Base-by-base conservation (phyloP, 345 rosid genomes). In the Heritiera fomes region DNA sequence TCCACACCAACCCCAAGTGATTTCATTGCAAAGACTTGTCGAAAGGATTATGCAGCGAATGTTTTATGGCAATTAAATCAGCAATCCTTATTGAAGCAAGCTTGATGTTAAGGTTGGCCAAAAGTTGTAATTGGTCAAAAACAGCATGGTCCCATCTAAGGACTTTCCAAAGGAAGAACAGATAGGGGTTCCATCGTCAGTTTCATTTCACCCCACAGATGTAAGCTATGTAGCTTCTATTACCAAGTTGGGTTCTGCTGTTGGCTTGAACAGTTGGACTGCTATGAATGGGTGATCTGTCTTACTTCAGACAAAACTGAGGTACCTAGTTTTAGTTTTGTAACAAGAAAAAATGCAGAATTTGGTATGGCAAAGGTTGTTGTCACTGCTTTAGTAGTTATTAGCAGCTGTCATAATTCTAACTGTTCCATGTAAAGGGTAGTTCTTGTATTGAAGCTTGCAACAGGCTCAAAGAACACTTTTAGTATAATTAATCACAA, bases 301-400 rank as follows among this genome's bases (percentile, higher is more conserved):
- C 41, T 70, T 28, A 1, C 40, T 70, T 70, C 73, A 23, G 58
- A 70, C 73, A 23, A 23, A 47, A 23, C n/a, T 30, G 14, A 70
- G 11, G 34, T 28, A 23, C 56, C 73, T 70, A 70, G 38, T 47
- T 47, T 47, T 12, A 58, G 73, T 70, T 47, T 69, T 69, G 56
- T 23, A 12, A 46, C 6, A 23, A 47, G 9, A 46, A 47, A 47
- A 46, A 14, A 17, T 47, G 58, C 38, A 70, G 11, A 70, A 28
- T 7, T 70, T 28, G 58, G 40, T 12, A 6, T 28, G 50, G 28
- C 23, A 17, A 69, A 70, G 73, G n/a, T 69, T 12, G 40, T 23
- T 69, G 14, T 23, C 56, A 46, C 40, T 23, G 38, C 5, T 2
- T 18, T 45, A 9, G 15, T 10, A 28, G 14, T 60, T n/a, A 60